Evolutionary conservation across 495 filamentous ascomycete genomes (phyloP).

Genomic region (Aspergillus funiculosus): DNA sequence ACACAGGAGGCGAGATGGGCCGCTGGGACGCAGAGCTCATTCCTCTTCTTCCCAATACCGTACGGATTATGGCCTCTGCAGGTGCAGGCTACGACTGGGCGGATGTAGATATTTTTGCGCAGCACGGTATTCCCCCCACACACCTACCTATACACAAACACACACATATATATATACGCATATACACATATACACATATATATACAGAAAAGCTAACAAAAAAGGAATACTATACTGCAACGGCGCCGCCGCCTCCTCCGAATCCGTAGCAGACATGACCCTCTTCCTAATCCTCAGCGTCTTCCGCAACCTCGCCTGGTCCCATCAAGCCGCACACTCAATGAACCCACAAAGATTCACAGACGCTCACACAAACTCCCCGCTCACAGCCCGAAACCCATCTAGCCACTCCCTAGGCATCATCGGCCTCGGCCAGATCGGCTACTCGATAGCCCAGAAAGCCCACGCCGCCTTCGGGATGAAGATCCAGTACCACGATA

Average conservation of each 20-base stretch:
- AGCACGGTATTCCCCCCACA: slow-evolving; percentile 60
- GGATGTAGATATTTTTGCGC: slow-evolving; percentile 60
- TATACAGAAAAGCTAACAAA: no score
- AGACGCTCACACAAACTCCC: slow-evolving; percentile 52
- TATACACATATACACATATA: background rate
- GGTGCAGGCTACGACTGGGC: slow-evolving; percentile 77
- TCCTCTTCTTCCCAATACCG: slow-evolving; percentile 53
- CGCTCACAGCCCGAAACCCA: slow-evolving; percentile 51
- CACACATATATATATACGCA: no score
- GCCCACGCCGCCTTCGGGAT: slow-evolving; percentile 57
- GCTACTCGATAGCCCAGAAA: slow-evolving; percentile 59
- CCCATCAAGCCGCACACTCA: slow-evolving; percentile 41
- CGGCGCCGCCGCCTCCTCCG: slow-evolving; percentile 59
- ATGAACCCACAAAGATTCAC: slow-evolving; percentile 39
- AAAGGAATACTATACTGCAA: slow-evolving; percentile 71
- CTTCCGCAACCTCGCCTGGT: slow-evolving; percentile 60
- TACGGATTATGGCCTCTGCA: slow-evolving; percentile 65
- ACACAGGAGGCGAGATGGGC: slow-evolving; percentile 73
- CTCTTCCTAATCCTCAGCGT: slow-evolving; percentile 59
- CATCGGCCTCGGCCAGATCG: slow-evolving; percentile 65
- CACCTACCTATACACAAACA: no score
- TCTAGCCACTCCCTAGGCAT: slow-evolving; percentile 47
- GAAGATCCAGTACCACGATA: slow-evolving; percentile 63
- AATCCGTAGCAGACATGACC: slow-evolving; percentile 57
- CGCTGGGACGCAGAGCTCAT: slow-evolving; percentile 70